Percentiles rank a stretch among this genome's conserved stretches.
Evolutionary conservation across 768 basidiomycete species (phyloP).

Genomic region (Amanita molliuscula): DNA sequence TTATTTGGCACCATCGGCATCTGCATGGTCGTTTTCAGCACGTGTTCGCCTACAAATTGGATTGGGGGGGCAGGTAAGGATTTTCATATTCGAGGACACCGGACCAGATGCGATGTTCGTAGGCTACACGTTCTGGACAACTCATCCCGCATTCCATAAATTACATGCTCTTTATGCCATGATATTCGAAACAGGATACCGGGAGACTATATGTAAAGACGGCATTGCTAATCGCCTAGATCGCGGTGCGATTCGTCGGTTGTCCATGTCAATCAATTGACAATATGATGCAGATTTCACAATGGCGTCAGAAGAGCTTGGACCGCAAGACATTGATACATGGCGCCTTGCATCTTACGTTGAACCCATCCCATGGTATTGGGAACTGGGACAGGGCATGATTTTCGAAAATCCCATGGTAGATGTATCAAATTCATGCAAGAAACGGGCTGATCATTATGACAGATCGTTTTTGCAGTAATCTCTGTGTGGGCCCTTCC

Average conservation of each 20-base stretch:
- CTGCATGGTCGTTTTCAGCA: conserved; percentile 18
- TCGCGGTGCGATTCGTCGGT: conserved; percentile 16
- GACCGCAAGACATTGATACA: conserved; percentile 5
- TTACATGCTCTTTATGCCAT: conserved; percentile 27
- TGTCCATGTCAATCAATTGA: neutral
- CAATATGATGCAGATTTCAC: conserved; percentile 22
- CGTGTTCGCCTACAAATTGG: conserved; percentile 23
- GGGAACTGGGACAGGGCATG: conserved; percentile 20
- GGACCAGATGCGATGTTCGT: neutral
- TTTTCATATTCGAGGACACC: neutral
- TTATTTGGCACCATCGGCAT: conserved; percentile 17
- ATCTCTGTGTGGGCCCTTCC: conserved; percentile 15
- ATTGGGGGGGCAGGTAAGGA: conserved; percentile 24
- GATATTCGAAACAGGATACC: conserved; percentile 25
- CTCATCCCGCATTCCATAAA: conserved; percentile 24
- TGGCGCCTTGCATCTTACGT: conserved; percentile 7
- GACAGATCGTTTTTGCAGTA: conserved; percentile 15
- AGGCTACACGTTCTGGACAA: conserved; percentile 33
- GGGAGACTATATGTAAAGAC: conserved; percentile 26
- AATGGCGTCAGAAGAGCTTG: conserved; percentile 19
- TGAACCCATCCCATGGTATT: conserved; percentile 23
- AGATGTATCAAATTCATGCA: conserved; percentile 3
- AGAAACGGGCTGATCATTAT: neutral
- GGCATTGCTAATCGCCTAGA: conserved; percentile 20
- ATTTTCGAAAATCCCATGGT: conserved; percentile 26